Evolutionary conservation across 2,329 filamentous ascomycete species (phyloP).

Genomic region (Pseudogymnoascus sp.): DNA sequence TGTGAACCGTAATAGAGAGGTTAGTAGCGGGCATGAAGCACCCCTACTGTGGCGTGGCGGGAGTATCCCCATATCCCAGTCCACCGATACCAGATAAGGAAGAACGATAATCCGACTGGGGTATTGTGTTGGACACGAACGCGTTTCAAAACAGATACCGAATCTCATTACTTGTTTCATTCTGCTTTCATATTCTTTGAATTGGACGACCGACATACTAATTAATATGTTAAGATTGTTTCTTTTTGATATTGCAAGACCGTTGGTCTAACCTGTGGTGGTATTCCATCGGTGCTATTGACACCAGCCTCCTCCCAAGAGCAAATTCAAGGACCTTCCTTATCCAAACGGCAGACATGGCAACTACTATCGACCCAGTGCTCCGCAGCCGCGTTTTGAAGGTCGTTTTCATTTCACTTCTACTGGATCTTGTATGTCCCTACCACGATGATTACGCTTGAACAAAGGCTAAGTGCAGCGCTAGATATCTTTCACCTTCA

Average conservation of each 20-base stretch:
- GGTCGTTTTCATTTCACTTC: slow-evolving; percentile 80
- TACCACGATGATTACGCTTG: slow-evolving; percentile 9
- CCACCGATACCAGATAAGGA: background rate
- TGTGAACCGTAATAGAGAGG: background rate
- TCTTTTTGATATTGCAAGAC: background rate
- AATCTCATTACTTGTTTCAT: background rate
- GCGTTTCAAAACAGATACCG: background rate
- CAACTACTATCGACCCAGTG: slow-evolving; percentile 38
- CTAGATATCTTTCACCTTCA: slow-evolving; percentile 97
- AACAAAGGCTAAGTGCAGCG: background rate
- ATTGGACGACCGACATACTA: background rate
- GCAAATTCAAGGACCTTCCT: background rate
- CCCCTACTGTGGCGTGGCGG: too few species aligned
- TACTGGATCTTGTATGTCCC: slow-evolving; percentile 72
- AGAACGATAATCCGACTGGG: background rate
- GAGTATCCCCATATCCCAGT: background rate
- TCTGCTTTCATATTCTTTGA: background rate
- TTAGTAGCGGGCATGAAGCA: too few species aligned
- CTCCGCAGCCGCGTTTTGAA: slow-evolving; percentile 73
- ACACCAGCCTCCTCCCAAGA: background rate
- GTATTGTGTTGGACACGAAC: background rate
- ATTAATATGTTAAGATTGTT: slow-evolving; percentile 4
- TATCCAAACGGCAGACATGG: slow-evolving; percentile 18
- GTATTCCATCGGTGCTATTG: background rate
- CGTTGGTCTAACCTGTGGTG: background rate